Conservation (phyloP, 257 asterid genomes). For the Dorcoceras hygrometricum region DNA sequence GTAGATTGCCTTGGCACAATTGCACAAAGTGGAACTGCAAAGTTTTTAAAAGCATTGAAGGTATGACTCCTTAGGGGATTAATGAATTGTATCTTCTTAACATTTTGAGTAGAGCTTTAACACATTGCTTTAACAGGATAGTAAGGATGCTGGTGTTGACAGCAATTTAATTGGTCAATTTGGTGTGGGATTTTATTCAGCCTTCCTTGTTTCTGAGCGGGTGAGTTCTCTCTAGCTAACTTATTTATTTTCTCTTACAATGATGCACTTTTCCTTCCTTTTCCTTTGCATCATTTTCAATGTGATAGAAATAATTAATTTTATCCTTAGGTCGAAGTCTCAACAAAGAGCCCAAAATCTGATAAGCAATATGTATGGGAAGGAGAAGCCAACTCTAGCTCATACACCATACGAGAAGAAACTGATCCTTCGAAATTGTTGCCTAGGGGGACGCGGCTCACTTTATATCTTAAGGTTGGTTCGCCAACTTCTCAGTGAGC, state of each 20-base stretch:
- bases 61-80: conserved; percentile 32
- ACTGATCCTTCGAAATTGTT: conserved; percentile 83
- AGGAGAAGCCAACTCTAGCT: conserved; percentile 89
- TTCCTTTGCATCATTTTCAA: conserved; percentile 1
- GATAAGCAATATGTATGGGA: conserved; percentile 97
- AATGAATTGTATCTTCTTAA: conserved; percentile 15
- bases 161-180: conserved; percentile 98
- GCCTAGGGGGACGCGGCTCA: conserved; percentile 93
- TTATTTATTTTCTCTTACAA: conserved; percentile 11
- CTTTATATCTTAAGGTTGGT: conserved; percentile 81
- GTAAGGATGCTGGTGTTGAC: conserved; percentile 89
- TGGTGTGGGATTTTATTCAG: conserved; percentile 97
- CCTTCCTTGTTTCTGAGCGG: conserved; percentile 91
- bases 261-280: conserved; percentile 17
- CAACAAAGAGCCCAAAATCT: conserved; percentile 93
- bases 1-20: conserved; percentile 97
- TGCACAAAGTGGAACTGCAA: conserved; percentile 99
- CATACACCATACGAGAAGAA: conserved; percentile 89
- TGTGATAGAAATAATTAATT: conserved; percentile 18
- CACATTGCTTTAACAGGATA: conserved; percentile 54
- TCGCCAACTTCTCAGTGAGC: background rate
- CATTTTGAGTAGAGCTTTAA: background rate
- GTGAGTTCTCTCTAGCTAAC: conserved; percentile 33
- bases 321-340: conserved; percentile 80
- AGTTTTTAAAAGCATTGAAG: conserved; percentile 88